These are phyloP conservation scores for Phyllosticta citribraziliensis DNA, from an alignment of 2,329 filamentous ascomycete species.

Conservation along the genomic window DNA sequence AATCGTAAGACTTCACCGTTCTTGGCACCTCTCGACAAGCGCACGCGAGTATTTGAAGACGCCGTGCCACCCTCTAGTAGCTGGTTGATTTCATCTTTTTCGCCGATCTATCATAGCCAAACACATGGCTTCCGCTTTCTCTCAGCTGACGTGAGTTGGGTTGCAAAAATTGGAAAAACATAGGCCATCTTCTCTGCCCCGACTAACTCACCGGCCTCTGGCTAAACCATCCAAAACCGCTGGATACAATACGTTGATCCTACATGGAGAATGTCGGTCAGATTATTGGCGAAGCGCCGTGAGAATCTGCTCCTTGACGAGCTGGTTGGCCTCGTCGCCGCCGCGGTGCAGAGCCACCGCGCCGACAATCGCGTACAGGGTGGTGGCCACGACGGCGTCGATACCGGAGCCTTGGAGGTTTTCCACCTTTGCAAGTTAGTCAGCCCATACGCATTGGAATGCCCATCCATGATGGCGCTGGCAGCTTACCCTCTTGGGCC, in stretches of 20 bases:
- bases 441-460: neutral
- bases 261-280: neutral
- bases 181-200: neutral
- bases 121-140: neutral
- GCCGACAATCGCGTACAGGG: constrained; percentile 77
- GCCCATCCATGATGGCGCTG: neutral
- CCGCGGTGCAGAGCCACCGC: constrained; percentile 85
- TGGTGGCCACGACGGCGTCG: constrained; percentile 63
- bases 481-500: constrained; percentile 64
- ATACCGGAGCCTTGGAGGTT: constrained; percentile 65
- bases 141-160: neutral
- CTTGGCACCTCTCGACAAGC: too few relatives aligned
- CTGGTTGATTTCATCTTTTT: neutral
- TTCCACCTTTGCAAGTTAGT: constrained; percentile 39
- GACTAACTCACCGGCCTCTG: neutral
- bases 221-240: neutral
- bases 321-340: constrained; percentile 61
- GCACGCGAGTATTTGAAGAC: too few relatives aligned
- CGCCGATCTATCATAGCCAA: neutral
- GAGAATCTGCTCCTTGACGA: constrained; percentile 70
- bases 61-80: neutral
- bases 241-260: constrained; percentile 3
- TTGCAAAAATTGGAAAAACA: neutral
- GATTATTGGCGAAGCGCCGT: constrained; percentile 26
- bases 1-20: too few relatives aligned